Evolutionary conservation across 495 filamentous ascomycete species (phyloP).

Genomic region (Penicillium atrosanguineum): DNA sequence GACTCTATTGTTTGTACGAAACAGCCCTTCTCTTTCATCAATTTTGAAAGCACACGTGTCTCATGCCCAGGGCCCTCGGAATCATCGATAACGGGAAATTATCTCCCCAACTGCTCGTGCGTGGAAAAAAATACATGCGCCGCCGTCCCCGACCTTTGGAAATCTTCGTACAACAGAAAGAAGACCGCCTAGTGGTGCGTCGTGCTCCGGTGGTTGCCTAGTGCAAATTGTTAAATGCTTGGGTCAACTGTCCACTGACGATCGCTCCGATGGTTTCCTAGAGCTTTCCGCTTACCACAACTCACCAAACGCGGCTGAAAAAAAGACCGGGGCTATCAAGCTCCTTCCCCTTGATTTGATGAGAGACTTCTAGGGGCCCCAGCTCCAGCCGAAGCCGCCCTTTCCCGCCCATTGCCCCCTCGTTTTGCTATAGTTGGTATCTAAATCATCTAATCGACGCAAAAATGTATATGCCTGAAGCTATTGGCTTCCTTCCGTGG

Average conservation of each 20-base stretch:
- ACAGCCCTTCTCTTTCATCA: background rate
- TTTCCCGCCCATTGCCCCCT: background rate
- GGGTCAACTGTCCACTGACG: conserved; percentile 10
- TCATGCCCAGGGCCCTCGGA: background rate
- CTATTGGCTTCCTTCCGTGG: background rate
- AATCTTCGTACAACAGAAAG: background rate
- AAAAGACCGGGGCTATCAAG: background rate
- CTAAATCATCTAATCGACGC: background rate
- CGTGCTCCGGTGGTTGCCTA: conserved; percentile 3
- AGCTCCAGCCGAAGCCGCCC: background rate
- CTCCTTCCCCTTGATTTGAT: background rate
- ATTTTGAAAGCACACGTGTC: background rate
- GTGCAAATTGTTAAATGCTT: conserved; percentile 14
- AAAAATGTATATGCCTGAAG: background rate
- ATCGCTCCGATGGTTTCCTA: conserved; percentile 13
- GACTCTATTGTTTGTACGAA: background rate
- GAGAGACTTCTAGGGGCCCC: background rate
- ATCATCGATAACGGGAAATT: background rate
- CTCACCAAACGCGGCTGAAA: background rate
- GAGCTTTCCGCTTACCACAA: background rate
- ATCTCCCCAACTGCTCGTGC: background rate
- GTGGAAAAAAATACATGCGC: background rate
- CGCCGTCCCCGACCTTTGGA: background rate
- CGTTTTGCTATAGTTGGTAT: background rate
- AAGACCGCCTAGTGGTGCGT: background rate